These are phyloP conservation scores for Rhizopus stolonifer DNA, from an alignment of 371 early-diverging fungal genomes.

Conservation along the genomic window DNA sequence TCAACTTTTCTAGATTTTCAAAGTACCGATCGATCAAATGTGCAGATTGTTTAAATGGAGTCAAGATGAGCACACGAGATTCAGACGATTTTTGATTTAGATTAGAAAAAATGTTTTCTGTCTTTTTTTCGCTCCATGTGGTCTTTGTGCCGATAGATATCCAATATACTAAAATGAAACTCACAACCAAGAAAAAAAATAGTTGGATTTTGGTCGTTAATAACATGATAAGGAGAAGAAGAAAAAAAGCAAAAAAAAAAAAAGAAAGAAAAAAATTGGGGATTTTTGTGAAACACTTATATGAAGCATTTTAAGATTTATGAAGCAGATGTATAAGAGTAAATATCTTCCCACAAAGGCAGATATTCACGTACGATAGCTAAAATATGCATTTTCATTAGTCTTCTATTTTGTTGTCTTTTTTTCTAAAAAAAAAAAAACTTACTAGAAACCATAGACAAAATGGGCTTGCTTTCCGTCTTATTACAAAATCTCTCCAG, in stretches of 20 bases:
- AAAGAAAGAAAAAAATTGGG: background rate
- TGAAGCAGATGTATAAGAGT: conserved; percentile 75
- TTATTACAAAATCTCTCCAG: conserved; percentile 50
- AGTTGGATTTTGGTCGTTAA: background rate
- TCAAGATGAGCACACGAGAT: conserved; percentile 54
- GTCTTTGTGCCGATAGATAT: background rate
- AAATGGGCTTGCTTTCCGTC: conserved; percentile 40
- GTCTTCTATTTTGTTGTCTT: background rate
- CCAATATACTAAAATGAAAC: background rate
- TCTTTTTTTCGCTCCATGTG: too few species aligned
- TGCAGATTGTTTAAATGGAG: conserved; percentile 67
- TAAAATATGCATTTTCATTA: conserved; percentile 9
- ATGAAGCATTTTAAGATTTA: conserved; percentile 9
- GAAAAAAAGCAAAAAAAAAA: background rate
- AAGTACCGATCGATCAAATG: conserved; percentile 62
- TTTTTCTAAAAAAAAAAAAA: background rate
- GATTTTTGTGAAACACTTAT: background rate
- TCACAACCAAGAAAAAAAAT: background rate
- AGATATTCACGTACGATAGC: conserved; percentile 84
- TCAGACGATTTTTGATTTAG: background rate
- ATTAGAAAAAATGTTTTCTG: background rate
- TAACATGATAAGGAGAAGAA: background rate
- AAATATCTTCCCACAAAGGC: conserved; percentile 91
- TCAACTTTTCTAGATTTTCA: conserved; percentile 51
- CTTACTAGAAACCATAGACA: conserved; percentile 45